Conservation (phyloP, 768 basidiomycete species). For the Hypholoma fasciculare region DNA sequence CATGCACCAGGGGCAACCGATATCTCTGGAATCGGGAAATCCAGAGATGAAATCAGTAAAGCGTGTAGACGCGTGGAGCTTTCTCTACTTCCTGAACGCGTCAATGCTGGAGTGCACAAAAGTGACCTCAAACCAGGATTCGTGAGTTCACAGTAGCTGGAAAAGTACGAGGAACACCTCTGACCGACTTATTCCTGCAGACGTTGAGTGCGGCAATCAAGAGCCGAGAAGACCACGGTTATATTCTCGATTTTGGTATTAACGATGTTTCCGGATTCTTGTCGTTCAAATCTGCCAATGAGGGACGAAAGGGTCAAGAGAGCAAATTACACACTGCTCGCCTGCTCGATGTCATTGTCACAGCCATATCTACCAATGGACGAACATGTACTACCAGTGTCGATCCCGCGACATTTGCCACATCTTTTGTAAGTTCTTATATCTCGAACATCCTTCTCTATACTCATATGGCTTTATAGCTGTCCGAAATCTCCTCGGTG, state of each 20-base stretch:
- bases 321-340: constrained; percentile 57
- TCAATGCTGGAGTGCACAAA: constrained; percentile 81
- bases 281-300: constrained; percentile 67
- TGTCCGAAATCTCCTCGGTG: constrained; percentile 77
- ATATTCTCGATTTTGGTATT: constrained; percentile 84
- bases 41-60: constrained; percentile 66
- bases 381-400: constrained; percentile 73
- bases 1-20: constrained; percentile 69
- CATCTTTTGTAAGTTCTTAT: constrained; percentile 50
- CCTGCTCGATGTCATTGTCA: constrained; percentile 66
- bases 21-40: constrained; percentile 53
- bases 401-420: constrained; percentile 46
- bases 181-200: constrained; percentile 36
- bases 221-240: constrained; percentile 94
- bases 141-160: constrained; percentile 46
- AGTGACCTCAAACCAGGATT: constrained; percentile 74
- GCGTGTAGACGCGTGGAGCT: constrained; percentile 82
- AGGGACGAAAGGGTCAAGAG: constrained; percentile 29
- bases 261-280: constrained; percentile 82
- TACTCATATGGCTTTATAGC: constrained; percentile 31
- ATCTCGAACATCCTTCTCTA: background rate
- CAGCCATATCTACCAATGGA: constrained; percentile 71
- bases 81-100: constrained; percentile 77
- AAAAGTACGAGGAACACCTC: constrained; percentile 2
- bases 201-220: constrained; percentile 74